Evolutionary conservation across 2,329 filamentous ascomycete genomes (phyloP).

Genomic region (Pseudogymnoascus pannorum): DNA sequence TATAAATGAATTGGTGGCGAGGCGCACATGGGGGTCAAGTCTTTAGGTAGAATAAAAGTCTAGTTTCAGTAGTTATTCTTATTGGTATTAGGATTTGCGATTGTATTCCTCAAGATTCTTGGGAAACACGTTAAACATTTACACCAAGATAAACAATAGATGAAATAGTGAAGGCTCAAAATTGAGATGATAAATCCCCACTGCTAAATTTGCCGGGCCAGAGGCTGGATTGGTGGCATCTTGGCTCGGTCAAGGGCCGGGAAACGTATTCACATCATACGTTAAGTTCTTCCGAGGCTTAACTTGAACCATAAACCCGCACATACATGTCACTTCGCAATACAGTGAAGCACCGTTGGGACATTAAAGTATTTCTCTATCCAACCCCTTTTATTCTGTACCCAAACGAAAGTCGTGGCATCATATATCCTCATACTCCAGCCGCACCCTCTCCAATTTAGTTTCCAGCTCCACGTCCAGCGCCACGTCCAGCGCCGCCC

Average conservation of each 20-base stretch:
- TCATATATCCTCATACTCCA: slow-evolving; percentile 8
- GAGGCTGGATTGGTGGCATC: neutral
- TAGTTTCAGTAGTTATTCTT: neutral
- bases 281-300: neutral
- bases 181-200: neutral
- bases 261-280: no score
- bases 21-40: neutral
- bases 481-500: slow-evolving; percentile 43
- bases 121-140: neutral
- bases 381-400: neutral
- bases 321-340: neutral
- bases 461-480: slow-evolving; percentile 23
- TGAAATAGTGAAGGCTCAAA: neutral
- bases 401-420: slow-evolving; percentile 8
- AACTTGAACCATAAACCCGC: neutral
- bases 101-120: neutral
- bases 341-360: neutral
- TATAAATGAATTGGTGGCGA: neutral
- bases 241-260: no score
- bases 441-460: neutral
- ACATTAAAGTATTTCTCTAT: slow-evolving; percentile 7
- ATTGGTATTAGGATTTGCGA: neutral
- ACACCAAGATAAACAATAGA: neutral
- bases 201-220: neutral
- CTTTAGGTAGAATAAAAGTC: neutral